phyloP scores from a whole-genome alignment of 768 basidiomycete species.

The Hirschioporus abietinus region DNA sequence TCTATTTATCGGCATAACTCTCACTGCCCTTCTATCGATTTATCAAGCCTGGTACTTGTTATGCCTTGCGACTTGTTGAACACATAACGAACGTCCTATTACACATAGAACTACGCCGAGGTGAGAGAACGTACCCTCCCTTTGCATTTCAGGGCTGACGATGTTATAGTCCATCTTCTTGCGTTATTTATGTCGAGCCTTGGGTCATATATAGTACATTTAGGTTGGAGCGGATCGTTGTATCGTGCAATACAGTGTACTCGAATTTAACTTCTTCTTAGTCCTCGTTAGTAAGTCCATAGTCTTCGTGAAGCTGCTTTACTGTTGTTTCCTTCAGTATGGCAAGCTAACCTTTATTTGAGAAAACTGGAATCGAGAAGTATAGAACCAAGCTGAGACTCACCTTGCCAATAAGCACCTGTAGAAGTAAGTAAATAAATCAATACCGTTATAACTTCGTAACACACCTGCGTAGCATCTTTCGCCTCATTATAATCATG shows the following conservation, averaged over 20 bases:
- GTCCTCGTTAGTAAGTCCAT: constrained; percentile 56
- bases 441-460: background rate
- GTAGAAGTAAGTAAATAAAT: constrained; percentile 3
- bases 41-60: no score
- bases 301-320: constrained; percentile 67
- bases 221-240: background rate
- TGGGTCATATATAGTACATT: background rate
- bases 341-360: constrained; percentile 50
- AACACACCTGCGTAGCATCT: constrained; percentile 67
- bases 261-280: constrained; percentile 19
- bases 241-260: background rate
- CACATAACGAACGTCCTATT: no score
- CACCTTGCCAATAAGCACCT: constrained; percentile 81
- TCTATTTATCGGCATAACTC: no score
- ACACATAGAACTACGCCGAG: no score
- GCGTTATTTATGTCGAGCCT: no score
- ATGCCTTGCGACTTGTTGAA: no score
- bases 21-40: no score
- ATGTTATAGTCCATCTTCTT: no score
- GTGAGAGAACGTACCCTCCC: no score
- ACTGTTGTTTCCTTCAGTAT: constrained; percentile 62
- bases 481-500: constrained; percentile 80
- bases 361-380: constrained; percentile 14
- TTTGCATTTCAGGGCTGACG: no score
- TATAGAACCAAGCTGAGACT: constrained; percentile 12